A percentile compares a stretch with the other conserved stretches of the same genome.
phyloP scores from a whole-genome alignment of 495 filamentous ascomycete genomes.

The Penicillium lagena region DNA sequence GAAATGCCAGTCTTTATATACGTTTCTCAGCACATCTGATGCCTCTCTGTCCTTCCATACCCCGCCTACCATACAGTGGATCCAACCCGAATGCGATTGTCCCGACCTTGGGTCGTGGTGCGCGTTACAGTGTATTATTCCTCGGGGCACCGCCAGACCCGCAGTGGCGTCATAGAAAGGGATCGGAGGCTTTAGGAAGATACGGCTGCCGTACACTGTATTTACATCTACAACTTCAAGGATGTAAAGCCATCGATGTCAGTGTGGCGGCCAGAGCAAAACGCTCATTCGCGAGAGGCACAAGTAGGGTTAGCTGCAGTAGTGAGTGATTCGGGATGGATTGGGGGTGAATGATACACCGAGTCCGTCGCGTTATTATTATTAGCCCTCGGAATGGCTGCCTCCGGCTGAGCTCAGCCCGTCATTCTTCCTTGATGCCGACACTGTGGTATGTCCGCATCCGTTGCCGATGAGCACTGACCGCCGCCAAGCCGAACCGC shows the following conservation, averaged over 20 bases:
- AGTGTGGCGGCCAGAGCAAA: not conserved
- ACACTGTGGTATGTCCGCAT: too few species aligned
- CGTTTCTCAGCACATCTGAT: not conserved
- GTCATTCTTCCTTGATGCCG: too few species aligned
- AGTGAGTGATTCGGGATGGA: too few species aligned
- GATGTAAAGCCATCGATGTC: conserved; percentile 11
- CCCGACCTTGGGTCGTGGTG: too few species aligned
- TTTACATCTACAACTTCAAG: conserved; percentile 2
- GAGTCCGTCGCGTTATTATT: too few species aligned
- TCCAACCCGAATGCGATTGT: conserved; percentile 2
- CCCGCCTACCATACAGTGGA: not conserved
- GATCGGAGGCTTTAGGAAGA: conserved; percentile 7
- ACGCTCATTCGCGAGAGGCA: too few species aligned
- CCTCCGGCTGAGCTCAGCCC: too few species aligned
- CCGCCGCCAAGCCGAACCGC: too few species aligned
- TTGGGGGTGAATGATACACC: too few species aligned
- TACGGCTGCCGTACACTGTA: conserved; percentile 9
- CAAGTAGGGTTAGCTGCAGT: too few species aligned
- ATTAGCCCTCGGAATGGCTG: too few species aligned
- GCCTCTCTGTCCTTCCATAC: not conserved
- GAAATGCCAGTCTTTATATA: not conserved
- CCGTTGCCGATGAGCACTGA: too few species aligned
- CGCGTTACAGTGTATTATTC: not conserved
- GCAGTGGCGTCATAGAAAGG: conserved; percentile 14
- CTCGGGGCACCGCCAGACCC: conserved; percentile 3